phyloP scores from a whole-genome alignment of 164 flowering plant species.

The Hamamelis virginiana region DNA sequence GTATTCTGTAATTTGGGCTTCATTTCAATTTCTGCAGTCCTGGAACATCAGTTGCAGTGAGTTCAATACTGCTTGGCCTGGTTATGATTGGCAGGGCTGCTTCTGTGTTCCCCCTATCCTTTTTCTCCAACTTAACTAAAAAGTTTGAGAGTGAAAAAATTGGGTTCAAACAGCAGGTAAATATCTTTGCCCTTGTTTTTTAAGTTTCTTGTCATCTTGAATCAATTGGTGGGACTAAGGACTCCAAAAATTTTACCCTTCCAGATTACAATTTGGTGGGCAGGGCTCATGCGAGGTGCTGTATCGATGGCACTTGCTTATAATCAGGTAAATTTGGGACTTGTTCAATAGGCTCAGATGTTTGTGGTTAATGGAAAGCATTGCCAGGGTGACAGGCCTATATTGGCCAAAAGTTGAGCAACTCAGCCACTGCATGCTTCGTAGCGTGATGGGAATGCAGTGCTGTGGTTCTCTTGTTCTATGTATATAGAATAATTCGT shows the following conservation, averaged over 20 bases:
- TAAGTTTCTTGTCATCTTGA: background rate
- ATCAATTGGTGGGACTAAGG: background rate
- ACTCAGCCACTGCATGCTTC: background rate
- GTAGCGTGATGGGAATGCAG: background rate
- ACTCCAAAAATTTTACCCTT: background rate
- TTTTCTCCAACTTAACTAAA: constrained; percentile 35
- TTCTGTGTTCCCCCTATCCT: constrained; percentile 48
- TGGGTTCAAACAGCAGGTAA: constrained; percentile 45
- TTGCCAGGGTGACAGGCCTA: background rate
- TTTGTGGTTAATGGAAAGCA: background rate
- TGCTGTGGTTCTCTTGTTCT: background rate
- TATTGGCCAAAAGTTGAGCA: background rate
- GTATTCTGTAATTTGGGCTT: background rate
- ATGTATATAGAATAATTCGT: background rate
- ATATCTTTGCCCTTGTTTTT: background rate
- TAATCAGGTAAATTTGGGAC: constrained; percentile 26
- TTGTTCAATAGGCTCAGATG: background rate
- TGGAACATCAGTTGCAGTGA: constrained; percentile 45
- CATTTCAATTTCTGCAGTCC: constrained; percentile 31
- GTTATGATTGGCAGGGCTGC: constrained; percentile 54
- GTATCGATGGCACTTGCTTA: constrained; percentile 71
- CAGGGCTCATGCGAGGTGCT: constrained; percentile 70
- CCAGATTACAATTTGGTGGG: constrained; percentile 58
- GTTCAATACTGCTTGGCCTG: constrained; percentile 38
- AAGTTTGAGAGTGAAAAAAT: constrained; percentile 32